Evolutionary conservation across 345 rosid genomes (phyloP), one percentile per base, ranked within the genome.

Genomic region (Mercurialis annua): DNA sequence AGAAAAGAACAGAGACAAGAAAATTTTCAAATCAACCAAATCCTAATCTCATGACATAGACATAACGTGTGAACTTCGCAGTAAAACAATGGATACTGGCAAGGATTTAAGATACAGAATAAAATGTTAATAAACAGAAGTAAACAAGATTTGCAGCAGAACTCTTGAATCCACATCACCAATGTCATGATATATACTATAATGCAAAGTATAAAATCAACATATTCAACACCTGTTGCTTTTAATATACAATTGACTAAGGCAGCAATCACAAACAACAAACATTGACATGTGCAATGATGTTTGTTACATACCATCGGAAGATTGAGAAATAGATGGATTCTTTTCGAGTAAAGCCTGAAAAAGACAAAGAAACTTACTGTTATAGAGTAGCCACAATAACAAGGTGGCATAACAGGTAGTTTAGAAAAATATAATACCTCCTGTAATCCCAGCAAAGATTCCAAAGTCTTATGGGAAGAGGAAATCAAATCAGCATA

Each of bases 261-360:
- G 27, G 7, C 31, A 16, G 5, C 17, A 48, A 53, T 24, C 29
- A 47, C 46, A 51, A 44, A 18, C 47, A 17, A 62, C 51, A 69
- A 31, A 55, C 42, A 9, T 71, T 10, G 51, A 21, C 34, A 70
- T 10, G 24, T 33, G 34, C 44, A 69, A 17, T 33, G 57, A 18
- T 29, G 48, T 29, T 14, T 27, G 64, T n/a, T 59, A 46, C 80
- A 47, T 89, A 90, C 95, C 96, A 80, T 81, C 77, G 51, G 63
- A 60, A 69, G 86, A 76, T 62, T 85, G 86, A 71, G 82, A 82
- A 67, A 86, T 73, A 0, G 86, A 78, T 40, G 90, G 90, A 78
- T 93, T 93, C 68, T 87, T 89, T 79, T 89, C 86, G 21, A 86
- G 57, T 84, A 90, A 81, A 73, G 92, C 98, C 97, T 93, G 74